These are phyloP conservation scores for Umbelopsis isabellina DNA, from an alignment of 192 early-diverging fungal species.

Conservation along the genomic window DNA sequence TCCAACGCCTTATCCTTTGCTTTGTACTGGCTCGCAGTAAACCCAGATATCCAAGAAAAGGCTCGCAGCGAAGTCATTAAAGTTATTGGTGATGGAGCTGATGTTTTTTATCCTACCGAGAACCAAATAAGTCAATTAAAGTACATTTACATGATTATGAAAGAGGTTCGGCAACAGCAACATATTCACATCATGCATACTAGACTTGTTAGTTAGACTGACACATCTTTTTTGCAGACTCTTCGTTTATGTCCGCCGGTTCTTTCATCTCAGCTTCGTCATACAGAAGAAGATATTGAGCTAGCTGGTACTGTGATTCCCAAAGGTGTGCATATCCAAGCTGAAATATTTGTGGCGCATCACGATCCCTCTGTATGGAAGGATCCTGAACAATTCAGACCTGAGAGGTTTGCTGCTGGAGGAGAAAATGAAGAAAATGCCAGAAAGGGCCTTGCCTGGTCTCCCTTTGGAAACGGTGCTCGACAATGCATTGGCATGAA, in stretches of 20 bases:
- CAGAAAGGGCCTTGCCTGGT: constrained; percentile 45
- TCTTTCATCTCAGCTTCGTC: background rate
- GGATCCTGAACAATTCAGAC: constrained; percentile 17
- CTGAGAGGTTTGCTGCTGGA: constrained; percentile 18
- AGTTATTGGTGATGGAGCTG: constrained; percentile 18
- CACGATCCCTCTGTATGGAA: constrained; percentile 6
- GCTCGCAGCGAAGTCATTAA: constrained; percentile 27
- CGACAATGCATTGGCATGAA: constrained; percentile 61
- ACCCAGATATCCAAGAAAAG: constrained; percentile 31
- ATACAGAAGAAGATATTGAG: constrained; percentile 3
- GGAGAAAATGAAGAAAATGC: constrained; percentile 37
- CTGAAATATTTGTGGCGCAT: constrained; percentile 11
- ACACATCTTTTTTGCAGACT: background rate
- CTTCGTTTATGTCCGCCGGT: background rate
- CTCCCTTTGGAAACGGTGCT: constrained; percentile 56
- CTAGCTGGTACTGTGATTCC: constrained; percentile 23
- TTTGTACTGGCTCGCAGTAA: constrained; percentile 24
- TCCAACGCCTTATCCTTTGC: constrained; percentile 12
- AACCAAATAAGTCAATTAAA: constrained; percentile 54
- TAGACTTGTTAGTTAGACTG: background rate
- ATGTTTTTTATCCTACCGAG: constrained; percentile 34
- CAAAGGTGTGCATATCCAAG: background rate
- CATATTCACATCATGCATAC: background rate
- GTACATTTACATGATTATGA: constrained; percentile 39
- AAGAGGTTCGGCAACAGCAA: constrained; percentile 23